Evolutionary conservation across 345 rosid genomes (phyloP).

Genomic region (Boechera stricta): DNA sequence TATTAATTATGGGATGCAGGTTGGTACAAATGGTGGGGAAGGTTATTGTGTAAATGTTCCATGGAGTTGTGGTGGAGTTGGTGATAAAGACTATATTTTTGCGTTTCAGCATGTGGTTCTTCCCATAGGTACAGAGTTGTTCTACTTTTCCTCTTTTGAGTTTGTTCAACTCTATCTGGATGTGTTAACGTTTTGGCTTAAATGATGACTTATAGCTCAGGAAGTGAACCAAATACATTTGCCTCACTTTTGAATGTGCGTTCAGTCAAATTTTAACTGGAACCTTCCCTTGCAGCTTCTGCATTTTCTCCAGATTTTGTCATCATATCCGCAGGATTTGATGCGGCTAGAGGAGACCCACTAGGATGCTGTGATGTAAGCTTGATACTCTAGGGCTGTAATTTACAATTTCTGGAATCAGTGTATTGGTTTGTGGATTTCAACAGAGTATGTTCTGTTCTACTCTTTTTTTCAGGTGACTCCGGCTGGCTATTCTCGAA

Average conservation of each 20-base stretch:
- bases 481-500: conserved; percentile 85
- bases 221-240: conserved; percentile 13
- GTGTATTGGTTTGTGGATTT: not conserved
- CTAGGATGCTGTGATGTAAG: conserved; percentile 96
- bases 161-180: conserved; percentile 17
- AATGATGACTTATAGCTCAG: conserved; percentile 16
- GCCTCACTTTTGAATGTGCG: not conserved
- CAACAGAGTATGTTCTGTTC: conserved; percentile 5
- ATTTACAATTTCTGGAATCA: conserved; percentile 16
- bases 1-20: conserved; percentile 51
- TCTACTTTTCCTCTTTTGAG: conserved; percentile 20
- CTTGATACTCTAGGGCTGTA: conserved; percentile 15
- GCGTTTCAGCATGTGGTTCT: conserved; percentile 90
- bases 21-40: conserved; percentile 87
- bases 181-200: conserved; percentile 15
- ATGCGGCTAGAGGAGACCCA: conserved; percentile 99
- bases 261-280: conserved; percentile 19
- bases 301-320: conserved; percentile 91
- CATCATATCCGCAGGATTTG: conserved; percentile 98
- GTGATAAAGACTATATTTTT: conserved; percentile 91
- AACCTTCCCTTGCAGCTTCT: conserved; percentile 63
- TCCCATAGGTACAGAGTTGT: conserved; percentile 69
- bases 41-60: conserved; percentile 95
- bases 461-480: conserved; percentile 60
- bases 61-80: conserved; percentile 96